Evolutionary conservation across 2,329 filamentous ascomycete species (phyloP), one percentile per base, ranked within the genome.

Genomic region (Cryphonectria carpinicola): DNA sequence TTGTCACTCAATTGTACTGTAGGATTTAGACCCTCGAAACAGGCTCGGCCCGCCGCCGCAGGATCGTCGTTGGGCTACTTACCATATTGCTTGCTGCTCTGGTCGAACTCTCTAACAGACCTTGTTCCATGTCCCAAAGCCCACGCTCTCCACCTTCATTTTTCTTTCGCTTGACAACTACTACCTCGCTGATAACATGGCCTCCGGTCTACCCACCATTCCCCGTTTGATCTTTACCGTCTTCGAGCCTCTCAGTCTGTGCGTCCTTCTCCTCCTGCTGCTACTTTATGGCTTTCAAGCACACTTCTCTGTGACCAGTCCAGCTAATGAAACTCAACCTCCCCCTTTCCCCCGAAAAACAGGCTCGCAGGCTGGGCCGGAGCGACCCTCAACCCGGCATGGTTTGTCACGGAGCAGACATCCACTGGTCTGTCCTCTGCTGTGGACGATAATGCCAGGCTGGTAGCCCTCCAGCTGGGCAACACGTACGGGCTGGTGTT

Each of bases 231-330:
- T 92, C 65, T 92, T 93, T 74, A 91, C 89, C 41, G 79, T 92
- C 68, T 77, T 92, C 58, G 91, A 93, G 79, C 91, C 91, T 43
- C 82, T 92, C 71, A 90, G 89, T 28, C 83, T 92, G 89, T 92
- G 84, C 81, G 85, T 77, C 61, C 67, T 64, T 37, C 66, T 28
- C 66, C 2, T 74, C 74, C 35, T 70, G 61, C 49, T 74, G 10
- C 11, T 28, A 2, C 8, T 4, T 35, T 35, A 4, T 46, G 54
- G 37, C 25, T 10, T n/a, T 3, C 3, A 14, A 8, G 35, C 66
- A 54, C 46, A 3, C 4, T 7, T 1, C n/a, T 13, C 22, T 8
- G 4, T 28, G n/a, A 52, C 41, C 25, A 52, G 3, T 25, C 41
- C 35, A n/a, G 46, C 62, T 71, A 32, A 71, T 35, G 7, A 49